Percentiles rank a stretch among this genome's conserved stretches.
Conservation (phyloP, 345 rosid species). For the Abelmoschus esculentus region DNA sequence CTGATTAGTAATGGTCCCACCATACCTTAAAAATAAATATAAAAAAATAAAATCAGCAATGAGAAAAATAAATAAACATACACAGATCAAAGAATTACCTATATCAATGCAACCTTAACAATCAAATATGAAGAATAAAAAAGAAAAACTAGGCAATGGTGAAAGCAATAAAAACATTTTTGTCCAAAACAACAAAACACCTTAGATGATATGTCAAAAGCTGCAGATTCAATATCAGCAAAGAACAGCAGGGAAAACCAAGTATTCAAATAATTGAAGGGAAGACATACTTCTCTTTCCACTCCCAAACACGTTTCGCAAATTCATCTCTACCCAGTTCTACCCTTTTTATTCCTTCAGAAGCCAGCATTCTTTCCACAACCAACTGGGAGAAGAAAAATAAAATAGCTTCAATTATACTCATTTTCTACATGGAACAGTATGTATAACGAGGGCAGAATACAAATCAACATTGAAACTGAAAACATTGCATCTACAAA, state of each 20-base stretch:
- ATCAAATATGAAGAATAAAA: neutral
- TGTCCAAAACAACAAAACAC: neutral
- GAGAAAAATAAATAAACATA: slow-evolving; percentile 5
- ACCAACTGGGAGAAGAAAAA: slow-evolving; percentile 54
- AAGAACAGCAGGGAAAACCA: neutral
- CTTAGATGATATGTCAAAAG: neutral
- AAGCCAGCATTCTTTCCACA: slow-evolving; percentile 89
- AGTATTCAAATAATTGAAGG: slow-evolving; percentile 5
- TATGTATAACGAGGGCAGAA: neutral
- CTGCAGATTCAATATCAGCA: neutral
- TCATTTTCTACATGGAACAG: neutral
- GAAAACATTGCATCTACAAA: neutral
- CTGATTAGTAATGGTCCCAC: slow-evolving; percentile 88
- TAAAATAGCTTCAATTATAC: slow-evolving; percentile 17
- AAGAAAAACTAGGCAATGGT: slow-evolving; percentile 5
- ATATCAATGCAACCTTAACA: neutral
- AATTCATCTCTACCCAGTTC: slow-evolving; percentile 85
- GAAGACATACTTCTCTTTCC: slow-evolving; percentile 83
- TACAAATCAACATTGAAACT: neutral
- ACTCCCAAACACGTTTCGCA: slow-evolving; percentile 87
- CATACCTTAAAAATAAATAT: slow-evolving; percentile 57
- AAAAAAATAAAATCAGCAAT: slow-evolving; percentile 14
- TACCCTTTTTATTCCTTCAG: slow-evolving; percentile 80
- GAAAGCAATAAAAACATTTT: neutral
- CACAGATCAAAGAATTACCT: neutral